These are phyloP conservation scores for Cryptococcus amylolentus DNA, from an alignment of 1,284 basidiomycete genomes.

Conservation along the genomic window DNA sequence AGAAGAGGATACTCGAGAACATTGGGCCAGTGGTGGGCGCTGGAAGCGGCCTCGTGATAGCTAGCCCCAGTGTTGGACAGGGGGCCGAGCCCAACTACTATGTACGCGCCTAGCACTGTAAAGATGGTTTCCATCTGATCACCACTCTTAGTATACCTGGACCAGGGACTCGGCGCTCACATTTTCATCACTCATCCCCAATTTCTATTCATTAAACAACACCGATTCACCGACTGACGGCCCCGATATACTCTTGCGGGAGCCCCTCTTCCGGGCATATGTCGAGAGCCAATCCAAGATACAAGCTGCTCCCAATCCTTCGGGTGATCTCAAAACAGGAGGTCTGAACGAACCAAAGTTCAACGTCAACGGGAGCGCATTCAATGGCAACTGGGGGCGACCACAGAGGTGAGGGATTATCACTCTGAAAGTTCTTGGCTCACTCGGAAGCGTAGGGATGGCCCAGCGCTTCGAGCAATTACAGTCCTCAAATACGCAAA, in stretches of 20 bases:
- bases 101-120: slow-evolving; percentile 20
- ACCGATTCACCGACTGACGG: neutral
- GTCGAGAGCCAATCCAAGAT: slow-evolving; percentile 42
- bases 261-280: slow-evolving; percentile 42
- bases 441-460: slow-evolving; percentile 39
- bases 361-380: slow-evolving; percentile 48
- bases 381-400: slow-evolving; percentile 50
- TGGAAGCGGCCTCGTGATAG: slow-evolving; percentile 49
- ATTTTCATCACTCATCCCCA: slow-evolving; percentile 29
- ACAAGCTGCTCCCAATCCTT: slow-evolving; percentile 49
- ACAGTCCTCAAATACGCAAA: slow-evolving; percentile 50
- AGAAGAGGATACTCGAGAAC: slow-evolving; percentile 31
- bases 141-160: slow-evolving; percentile 50
- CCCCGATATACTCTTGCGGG: slow-evolving; percentile 14
- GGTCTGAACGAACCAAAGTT: slow-evolving; percentile 58
- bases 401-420: slow-evolving; percentile 45
- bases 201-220: slow-evolving; percentile 10
- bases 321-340: slow-evolving; percentile 51
- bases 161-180: slow-evolving; percentile 52
- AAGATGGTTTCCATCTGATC: neutral
- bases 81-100: slow-evolving; percentile 50
- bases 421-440: neutral
- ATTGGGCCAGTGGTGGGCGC: slow-evolving; percentile 45
- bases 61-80: slow-evolving; percentile 42
- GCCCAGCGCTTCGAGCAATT: slow-evolving; percentile 52